These are phyloP conservation scores for Aureobasidium subglaciale DNA, from an alignment of 2,329 filamentous ascomycete species.

Conservation along the genomic window DNA sequence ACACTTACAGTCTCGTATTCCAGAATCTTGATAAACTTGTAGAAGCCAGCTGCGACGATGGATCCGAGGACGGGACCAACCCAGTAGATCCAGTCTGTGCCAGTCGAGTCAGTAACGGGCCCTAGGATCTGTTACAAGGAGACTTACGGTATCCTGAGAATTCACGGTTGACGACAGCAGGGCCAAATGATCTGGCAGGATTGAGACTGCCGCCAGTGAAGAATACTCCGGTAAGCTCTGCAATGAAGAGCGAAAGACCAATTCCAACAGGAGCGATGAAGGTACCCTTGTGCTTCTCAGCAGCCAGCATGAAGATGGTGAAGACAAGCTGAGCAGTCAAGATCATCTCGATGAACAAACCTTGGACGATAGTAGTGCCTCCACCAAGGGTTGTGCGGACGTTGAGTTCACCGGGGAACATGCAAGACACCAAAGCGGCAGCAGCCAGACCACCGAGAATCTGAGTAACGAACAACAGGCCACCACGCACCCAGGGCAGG, in stretches of 20 bases:
- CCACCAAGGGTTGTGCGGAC: conserved; percentile 30
- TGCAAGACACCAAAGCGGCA: conserved; percentile 27
- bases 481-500: conserved; percentile 28
- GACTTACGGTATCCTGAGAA: conserved; percentile 24
- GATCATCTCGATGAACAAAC: conserved; percentile 36
- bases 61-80: conserved; percentile 26
- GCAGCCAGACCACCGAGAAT: conserved; percentile 33
- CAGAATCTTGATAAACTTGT: conserved; percentile 28
- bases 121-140: too few species aligned
- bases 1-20: conserved; percentile 26
- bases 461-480: conserved; percentile 30
- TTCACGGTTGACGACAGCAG: conserved; percentile 22
- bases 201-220: conserved; percentile 30
- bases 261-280: conserved; percentile 38
- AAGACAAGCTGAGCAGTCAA: conserved; percentile 35
- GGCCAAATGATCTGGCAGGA: conserved; percentile 31
- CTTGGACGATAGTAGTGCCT: conserved; percentile 31
- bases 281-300: conserved; percentile 36
- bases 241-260: conserved; percentile 41
- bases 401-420: conserved; percentile 33
- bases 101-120: not conserved
- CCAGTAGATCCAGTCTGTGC: conserved; percentile 26
- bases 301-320: conserved; percentile 36
- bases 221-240: conserved; percentile 36
- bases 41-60: conserved; percentile 27